phyloP scores from a whole-genome alignment of 495 filamentous ascomycete genomes.

The Trichoderma reesei region DNA sequence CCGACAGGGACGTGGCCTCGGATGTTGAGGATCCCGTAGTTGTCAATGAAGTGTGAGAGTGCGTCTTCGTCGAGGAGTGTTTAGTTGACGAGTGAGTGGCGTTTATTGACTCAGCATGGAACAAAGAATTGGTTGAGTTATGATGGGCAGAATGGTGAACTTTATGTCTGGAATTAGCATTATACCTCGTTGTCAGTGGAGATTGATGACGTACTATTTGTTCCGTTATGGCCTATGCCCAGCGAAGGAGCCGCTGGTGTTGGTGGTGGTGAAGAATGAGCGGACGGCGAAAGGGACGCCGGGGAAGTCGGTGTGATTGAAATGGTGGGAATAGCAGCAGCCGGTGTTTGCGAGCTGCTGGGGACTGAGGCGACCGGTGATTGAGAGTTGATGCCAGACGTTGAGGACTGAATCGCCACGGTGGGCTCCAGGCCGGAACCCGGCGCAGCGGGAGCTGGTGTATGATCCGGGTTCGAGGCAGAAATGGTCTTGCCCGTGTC shows the following conservation, averaged over 20 bases:
- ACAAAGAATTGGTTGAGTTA: not conserved
- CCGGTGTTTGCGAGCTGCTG: not conserved
- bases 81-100: not conserved
- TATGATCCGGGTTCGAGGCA: conserved; percentile 6
- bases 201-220: not conserved
- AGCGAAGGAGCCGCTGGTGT: not conserved
- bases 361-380: not conserved
- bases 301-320: not conserved
- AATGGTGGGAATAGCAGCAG: not conserved
- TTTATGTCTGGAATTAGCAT: not conserved
- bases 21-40: not conserved
- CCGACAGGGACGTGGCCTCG: not conserved
- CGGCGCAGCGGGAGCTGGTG: not conserved
- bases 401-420: not conserved
- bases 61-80: not conserved
- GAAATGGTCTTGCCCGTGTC: conserved; percentile 9
- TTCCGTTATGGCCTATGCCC: conserved; percentile 1
- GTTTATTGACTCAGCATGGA: not conserved
- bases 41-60: not conserved
- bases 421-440: not conserved
- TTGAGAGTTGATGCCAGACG: not conserved
- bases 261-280: not conserved
- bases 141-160: not conserved
- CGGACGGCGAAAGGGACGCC: not conserved
- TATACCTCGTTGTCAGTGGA: not conserved